phyloP scores from a whole-genome alignment of 345 rosid genomes.

The Geranium rotundifolium region DNA sequence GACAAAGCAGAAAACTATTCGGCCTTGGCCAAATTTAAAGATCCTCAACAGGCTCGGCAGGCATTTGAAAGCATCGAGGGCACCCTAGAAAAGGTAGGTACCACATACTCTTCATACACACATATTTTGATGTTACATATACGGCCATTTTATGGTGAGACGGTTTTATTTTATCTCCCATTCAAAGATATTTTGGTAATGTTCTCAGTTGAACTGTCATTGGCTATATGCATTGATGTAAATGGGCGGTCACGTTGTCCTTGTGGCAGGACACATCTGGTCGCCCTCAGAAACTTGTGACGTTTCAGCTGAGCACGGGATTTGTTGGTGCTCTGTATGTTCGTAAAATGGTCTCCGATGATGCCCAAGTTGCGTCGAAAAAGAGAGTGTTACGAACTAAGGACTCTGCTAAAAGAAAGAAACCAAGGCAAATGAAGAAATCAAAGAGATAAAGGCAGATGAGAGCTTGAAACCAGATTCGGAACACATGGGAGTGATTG shows the following conservation, averaged over 20 bases:
- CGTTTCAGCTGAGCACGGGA: constrained; percentile 26
- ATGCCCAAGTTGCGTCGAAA: constrained; percentile 13
- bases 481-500: constrained; percentile 9
- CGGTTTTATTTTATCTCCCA: neutral
- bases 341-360: constrained; percentile 39
- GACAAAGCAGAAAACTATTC: constrained; percentile 33
- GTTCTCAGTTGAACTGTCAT: neutral
- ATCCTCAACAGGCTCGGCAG: constrained; percentile 44
- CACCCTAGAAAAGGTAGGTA: constrained; percentile 56
- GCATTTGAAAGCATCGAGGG: constrained; percentile 52
- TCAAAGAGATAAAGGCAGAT: constrained; percentile 5
- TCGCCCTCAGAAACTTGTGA: constrained; percentile 42
- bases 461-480: constrained; percentile 20
- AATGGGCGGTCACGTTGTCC: constrained; percentile 1
- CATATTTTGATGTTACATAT: neutral
- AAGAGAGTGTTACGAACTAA: constrained; percentile 29
- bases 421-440: constrained; percentile 14
- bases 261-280: constrained; percentile 55
- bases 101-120: neutral
- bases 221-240: neutral
- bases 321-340: constrained; percentile 27
- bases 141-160: too few relatives aligned
- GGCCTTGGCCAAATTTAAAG: constrained; percentile 37
- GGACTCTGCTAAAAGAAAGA: constrained; percentile 24
- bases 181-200: neutral